phyloP scores from a whole-genome alignment of 257 asterid species.

The Solanum phureja region DNA sequence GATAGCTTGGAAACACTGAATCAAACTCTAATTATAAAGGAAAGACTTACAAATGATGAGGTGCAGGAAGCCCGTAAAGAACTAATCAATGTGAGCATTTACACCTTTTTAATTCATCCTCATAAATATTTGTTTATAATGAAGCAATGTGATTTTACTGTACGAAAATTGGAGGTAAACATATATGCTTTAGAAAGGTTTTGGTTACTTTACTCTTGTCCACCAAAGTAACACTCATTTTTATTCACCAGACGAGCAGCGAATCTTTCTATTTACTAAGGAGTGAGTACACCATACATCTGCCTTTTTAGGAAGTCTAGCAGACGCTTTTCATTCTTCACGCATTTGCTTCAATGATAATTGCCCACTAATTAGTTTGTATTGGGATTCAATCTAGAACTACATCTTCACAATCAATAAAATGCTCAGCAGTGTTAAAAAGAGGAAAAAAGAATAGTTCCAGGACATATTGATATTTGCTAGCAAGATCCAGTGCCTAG shows the following conservation, averaged over 20 bases:
- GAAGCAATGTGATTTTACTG: background rate
- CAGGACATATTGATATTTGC: background rate
- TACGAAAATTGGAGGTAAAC: background rate
- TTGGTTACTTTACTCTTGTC: background rate
- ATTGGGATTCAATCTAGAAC: background rate
- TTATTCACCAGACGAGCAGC: background rate
- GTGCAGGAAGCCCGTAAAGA: constrained; percentile 68
- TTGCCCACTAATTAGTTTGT: background rate
- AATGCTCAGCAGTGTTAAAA: background rate
- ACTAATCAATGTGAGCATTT: constrained; percentile 38
- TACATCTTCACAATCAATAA: background rate
- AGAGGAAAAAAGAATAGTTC: background rate
- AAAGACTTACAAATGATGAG: constrained; percentile 53
- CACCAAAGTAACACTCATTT: background rate
- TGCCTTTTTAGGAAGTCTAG: background rate
- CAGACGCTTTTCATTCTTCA: background rate
- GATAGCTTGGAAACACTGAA: constrained; percentile 28
- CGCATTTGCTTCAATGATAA: background rate
- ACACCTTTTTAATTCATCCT: background rate
- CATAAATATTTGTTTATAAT: background rate
- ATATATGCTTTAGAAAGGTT: background rate
- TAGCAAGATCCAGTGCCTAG: background rate
- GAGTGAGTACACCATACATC: background rate
- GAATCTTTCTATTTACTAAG: background rate
- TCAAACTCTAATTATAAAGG: constrained; percentile 48